Conservation (phyloP, 2,329 filamentous ascomycete species). For the Fusarium longipes region DNA sequence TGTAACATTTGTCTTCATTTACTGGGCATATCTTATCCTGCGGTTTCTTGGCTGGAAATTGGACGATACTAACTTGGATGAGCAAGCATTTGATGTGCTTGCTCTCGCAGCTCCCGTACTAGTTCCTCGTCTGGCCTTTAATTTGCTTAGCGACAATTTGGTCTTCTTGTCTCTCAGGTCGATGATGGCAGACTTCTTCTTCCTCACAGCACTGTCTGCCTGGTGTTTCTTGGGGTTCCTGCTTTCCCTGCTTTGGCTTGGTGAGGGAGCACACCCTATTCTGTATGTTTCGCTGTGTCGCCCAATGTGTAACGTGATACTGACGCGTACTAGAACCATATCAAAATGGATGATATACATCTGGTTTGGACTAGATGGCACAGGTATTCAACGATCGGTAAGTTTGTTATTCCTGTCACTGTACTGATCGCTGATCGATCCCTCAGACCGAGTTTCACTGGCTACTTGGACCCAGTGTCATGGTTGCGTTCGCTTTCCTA, state of each 20-base stretch:
- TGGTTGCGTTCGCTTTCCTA: conserved; percentile 86
- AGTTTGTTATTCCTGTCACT: conserved; percentile 32
- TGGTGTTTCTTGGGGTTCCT: conserved; percentile 90
- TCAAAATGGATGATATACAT: conserved; percentile 94
- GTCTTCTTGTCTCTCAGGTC: conserved; percentile 83
- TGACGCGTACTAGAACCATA: conserved; percentile 65
- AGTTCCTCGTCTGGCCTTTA: conserved; percentile 83
- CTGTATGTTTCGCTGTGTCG: conserved; percentile 56
- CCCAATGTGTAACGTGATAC: neutral
- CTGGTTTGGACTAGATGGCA: conserved; percentile 87
- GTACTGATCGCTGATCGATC: conserved; percentile 13
- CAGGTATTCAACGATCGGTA: conserved; percentile 68
- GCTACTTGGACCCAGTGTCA: conserved; percentile 80
- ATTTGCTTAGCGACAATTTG: conserved; percentile 84
- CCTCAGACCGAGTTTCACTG: conserved; percentile 76
- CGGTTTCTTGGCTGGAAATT: conserved; percentile 72
- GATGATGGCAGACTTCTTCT: conserved; percentile 88
- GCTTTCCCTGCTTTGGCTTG: conserved; percentile 82
- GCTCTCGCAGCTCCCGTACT: conserved; percentile 82
- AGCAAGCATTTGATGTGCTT: conserved; percentile 82
- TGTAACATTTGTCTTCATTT: conserved; percentile 80
- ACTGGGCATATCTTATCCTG: conserved; percentile 73
- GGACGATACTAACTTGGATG: conserved; percentile 60
- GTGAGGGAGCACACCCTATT: conserved; percentile 69
- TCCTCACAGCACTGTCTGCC: conserved; percentile 77